These are phyloP conservation scores for Coniferiporia sulphurascens DNA, from an alignment of 1,284 basidiomycete genomes.

Conservation along the genomic window DNA sequence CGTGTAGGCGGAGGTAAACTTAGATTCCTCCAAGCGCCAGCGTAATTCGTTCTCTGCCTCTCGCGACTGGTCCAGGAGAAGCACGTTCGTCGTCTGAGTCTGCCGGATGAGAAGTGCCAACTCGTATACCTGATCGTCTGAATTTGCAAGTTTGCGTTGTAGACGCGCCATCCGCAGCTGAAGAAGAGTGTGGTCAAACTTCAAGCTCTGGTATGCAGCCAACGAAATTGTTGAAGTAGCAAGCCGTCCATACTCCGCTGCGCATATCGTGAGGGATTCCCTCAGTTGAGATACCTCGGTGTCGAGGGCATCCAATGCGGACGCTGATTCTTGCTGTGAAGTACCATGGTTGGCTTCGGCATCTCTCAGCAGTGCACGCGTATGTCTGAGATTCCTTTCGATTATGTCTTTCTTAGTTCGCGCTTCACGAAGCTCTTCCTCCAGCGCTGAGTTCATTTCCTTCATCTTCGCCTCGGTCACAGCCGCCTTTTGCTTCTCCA, in stretches of 20 bases:
- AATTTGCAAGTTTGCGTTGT: constrained; percentile 62
- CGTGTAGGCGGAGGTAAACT: background rate
- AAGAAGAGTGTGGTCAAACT: constrained; percentile 37
- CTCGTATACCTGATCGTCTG: constrained; percentile 62
- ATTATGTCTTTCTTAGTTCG: constrained; percentile 33
- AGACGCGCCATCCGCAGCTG: constrained; percentile 47
- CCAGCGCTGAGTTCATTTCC: constrained; percentile 31
- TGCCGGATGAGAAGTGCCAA: constrained; percentile 58
- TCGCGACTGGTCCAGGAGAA: constrained; percentile 39
- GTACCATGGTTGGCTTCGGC: constrained; percentile 19
- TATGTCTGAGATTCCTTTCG: constrained; percentile 24
- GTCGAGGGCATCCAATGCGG: constrained; percentile 32
- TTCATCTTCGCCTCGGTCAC: constrained; percentile 42
- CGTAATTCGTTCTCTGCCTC: constrained; percentile 39
- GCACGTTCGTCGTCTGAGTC: constrained; percentile 44
- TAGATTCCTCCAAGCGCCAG: constrained; percentile 15
- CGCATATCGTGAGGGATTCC: constrained; percentile 41
- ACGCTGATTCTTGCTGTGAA: constrained; percentile 25
- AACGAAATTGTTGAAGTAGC: constrained; percentile 44
- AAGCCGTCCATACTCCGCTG: constrained; percentile 56
- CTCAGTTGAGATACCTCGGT: constrained; percentile 46
- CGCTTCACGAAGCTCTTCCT: constrained; percentile 31
- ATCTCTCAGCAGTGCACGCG: constrained; percentile 20
- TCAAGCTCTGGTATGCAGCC: constrained; percentile 36
- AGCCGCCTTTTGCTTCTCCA: constrained; percentile 49